Conservation (phyloP, 768 basidiomycete species). For the Serendipita indica region DNA sequence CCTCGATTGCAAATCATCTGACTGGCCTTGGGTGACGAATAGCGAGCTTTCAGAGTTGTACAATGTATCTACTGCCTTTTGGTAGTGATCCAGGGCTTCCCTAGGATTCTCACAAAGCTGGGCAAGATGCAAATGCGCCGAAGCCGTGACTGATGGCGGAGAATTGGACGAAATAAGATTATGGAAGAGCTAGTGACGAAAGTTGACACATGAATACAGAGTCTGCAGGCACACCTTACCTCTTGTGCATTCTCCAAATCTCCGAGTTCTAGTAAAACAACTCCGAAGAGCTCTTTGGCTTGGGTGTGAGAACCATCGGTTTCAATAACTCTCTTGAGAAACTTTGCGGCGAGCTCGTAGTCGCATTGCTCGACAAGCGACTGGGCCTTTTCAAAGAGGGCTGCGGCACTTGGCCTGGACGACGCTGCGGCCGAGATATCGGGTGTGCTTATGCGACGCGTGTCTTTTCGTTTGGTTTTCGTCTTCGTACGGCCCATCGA, state of each 20-base stretch:
- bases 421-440: not conserved
- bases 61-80: conserved; percentile 62
- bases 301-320: conserved; percentile 46
- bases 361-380: conserved; percentile 71
- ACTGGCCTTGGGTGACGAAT: no score
- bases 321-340: conserved; percentile 52
- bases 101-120: conserved; percentile 70
- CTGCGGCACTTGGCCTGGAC: conserved; percentile 31
- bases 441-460: not conserved
- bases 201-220: not conserved
- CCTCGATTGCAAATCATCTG: conserved; percentile 40
- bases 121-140: conserved; percentile 79
- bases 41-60: no score
- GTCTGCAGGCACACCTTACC: conserved; percentile 29
- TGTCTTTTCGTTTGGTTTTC: not conserved
- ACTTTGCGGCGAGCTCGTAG: conserved; percentile 64
- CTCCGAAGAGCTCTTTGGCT: conserved; percentile 68
- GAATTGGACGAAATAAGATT: not conserved
- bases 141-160: conserved; percentile 27
- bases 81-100: conserved; percentile 57
- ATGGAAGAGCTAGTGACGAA: not conserved
- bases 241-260: conserved; percentile 55
- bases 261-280: conserved; percentile 64
- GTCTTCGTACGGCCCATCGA: conserved; percentile 1
- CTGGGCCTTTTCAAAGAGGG: conserved; percentile 64